A percentile compares a stretch with the other conserved stretches of the same genome.
Evolutionary conservation across 306 rosid genomes (phyloP).

Genomic region (Medicago arabica): DNA sequence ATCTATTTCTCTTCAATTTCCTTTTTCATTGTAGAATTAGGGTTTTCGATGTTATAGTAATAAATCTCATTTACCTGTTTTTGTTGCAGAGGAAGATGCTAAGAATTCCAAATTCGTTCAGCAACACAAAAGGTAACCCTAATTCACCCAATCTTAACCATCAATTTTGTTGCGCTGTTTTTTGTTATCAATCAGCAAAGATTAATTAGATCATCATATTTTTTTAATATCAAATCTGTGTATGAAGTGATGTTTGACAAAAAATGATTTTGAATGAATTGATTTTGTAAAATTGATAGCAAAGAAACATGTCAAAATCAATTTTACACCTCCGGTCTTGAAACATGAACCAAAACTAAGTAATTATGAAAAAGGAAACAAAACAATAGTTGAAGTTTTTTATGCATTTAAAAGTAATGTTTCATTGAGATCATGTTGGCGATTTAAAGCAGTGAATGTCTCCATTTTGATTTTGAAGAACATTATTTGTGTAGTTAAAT

Average conservation of each 20-base stretch:
- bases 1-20: too few species aligned
- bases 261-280: too few species aligned
- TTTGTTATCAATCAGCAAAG: background rate
- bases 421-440: background rate
- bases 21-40: background rate
- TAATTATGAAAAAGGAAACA: too few species aligned
- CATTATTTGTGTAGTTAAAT: background rate
- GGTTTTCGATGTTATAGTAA: background rate
- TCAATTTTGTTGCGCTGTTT: background rate
- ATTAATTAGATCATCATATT: background rate
- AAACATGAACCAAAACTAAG: too few species aligned
- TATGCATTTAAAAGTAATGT: background rate
- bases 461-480: conserved; percentile 15
- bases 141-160: background rate
- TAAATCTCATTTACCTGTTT: background rate
- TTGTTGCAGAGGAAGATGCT: conserved; percentile 43
- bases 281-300: too few species aligned
- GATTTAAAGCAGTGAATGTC: background rate
- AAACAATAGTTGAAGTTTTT: too few species aligned
- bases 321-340: too few species aligned
- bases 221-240: background rate
- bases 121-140: conserved; percentile 39
- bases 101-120: conserved; percentile 41
- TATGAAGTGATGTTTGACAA: background rate
- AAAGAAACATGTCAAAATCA: too few species aligned